These are phyloP conservation scores for Gossypium schwendimanii DNA, from an alignment of 441 rosid genomes.

Conservation along the genomic window DNA sequence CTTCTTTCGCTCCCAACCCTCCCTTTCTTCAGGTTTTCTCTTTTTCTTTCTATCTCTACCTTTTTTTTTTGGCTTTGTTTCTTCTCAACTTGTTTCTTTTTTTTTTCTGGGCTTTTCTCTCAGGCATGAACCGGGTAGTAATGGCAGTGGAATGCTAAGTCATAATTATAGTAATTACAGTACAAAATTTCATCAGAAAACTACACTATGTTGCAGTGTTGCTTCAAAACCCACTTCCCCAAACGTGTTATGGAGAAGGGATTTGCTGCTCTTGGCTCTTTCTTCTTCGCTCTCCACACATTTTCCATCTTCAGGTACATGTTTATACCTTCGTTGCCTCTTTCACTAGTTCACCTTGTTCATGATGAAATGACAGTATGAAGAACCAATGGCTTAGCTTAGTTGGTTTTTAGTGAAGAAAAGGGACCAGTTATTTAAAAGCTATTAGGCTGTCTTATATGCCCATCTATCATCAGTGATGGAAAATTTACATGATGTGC, in stretches of 20 bases:
- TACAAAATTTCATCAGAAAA: slow-evolving; percentile 29
- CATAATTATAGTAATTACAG: slow-evolving; percentile 36
- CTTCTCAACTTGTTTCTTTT: not conserved
- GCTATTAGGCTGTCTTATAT: not conserved
- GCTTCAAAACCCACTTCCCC: slow-evolving; percentile 28
- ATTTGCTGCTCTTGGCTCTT: slow-evolving; percentile 53
- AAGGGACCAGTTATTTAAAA: not conserved
- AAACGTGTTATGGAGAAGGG: slow-evolving; percentile 51
- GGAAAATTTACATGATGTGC: slow-evolving; percentile 7
- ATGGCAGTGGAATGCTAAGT: slow-evolving; percentile 19
- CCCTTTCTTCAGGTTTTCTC: slow-evolving; percentile 35
- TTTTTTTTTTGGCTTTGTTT: not conserved
- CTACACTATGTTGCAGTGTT: slow-evolving; percentile 26
- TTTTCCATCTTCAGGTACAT: slow-evolving; percentile 46
- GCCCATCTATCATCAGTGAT: not conserved
- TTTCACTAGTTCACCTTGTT: not conserved
- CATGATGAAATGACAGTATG: not conserved
- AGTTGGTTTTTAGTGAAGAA: not conserved
- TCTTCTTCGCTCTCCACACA: slow-evolving; percentile 46
- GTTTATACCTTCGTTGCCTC: not conserved
- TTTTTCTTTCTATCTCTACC: not conserved
- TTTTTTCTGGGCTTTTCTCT: not conserved
- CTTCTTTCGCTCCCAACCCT: slow-evolving; percentile 22
- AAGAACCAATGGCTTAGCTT: not conserved
- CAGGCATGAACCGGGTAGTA: slow-evolving; percentile 30